phyloP scores from a whole-genome alignment of 441 rosid species.

The Viola pubescens region DNA sequence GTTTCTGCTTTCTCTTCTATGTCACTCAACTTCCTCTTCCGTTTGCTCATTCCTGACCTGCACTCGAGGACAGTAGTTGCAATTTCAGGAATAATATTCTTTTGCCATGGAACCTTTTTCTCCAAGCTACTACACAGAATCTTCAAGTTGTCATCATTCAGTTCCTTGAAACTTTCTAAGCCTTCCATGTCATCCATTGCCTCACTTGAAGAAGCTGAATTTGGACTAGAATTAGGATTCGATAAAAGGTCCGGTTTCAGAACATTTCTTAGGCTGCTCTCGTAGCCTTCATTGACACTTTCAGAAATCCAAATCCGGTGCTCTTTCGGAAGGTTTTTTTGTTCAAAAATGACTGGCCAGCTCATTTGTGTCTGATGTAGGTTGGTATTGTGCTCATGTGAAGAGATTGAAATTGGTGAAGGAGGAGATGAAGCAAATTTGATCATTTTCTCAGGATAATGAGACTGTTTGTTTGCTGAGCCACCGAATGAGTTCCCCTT shows the following conservation, averaged over 20 bases:
- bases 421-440: constrained; percentile 39
- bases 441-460: constrained; percentile 23
- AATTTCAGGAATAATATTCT: constrained; percentile 35
- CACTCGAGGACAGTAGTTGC: constrained; percentile 45
- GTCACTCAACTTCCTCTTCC: constrained; percentile 14
- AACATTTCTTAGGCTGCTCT: constrained; percentile 21
- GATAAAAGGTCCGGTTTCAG: constrained; percentile 57
- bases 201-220: constrained; percentile 75
- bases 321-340: constrained; percentile 26
- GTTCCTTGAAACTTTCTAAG: constrained; percentile 35
- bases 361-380: constrained; percentile 16
- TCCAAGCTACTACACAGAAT: constrained; percentile 39
- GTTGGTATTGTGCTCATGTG: constrained; percentile 23
- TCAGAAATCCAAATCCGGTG: constrained; percentile 35
- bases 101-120: constrained; percentile 54
- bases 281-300: constrained; percentile 18
- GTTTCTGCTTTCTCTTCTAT: constrained; percentile 37
- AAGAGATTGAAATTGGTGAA: constrained; percentile 33
- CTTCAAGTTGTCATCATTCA: constrained; percentile 37
- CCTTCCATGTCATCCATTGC: constrained; percentile 34
- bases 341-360: constrained; percentile 40
- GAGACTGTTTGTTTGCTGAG: constrained; percentile 17
- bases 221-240: constrained; percentile 71
- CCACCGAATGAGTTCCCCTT: constrained; percentile 31
- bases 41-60: constrained; percentile 35